Base-by-base conservation (phyloP, 2,329 filamentous ascomycete species). In the Simplicillium sp. region DNA sequence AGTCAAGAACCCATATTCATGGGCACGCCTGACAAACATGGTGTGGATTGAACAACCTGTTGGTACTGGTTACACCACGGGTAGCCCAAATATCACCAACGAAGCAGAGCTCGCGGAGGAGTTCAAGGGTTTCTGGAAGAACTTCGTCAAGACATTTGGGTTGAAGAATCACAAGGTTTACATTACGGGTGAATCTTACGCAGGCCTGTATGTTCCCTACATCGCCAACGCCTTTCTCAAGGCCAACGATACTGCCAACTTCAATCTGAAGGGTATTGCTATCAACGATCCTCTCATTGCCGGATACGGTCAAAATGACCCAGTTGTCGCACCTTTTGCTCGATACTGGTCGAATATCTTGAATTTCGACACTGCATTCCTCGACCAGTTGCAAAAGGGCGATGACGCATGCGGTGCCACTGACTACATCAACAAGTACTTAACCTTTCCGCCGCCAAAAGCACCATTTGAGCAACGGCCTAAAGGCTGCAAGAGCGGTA, bases 201-300 rank as follows among this genome's bases (percentile, higher is more conserved):
- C 76, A 0, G 82, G 83, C 11, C 60, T 66, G 50, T 82, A 79
- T 50, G 75, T 82, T 3, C 82, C 83, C 0, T 87, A 86, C 54
- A 82, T 88, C 44, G 76, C 82, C 1, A 75, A 79, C 50, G 79
- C 77, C 17, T 84, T 92, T 71, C 65, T 89, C 47, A 76, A 84
- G 40, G 68, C 69, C 25, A 60, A 84, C 8, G 72, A 88, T 58
- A 74, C 66, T 4, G 66, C 62, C 9, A 80, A 86, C 60, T 87
- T 77, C 58, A 73, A 88, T 54, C 58, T 88, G 6, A 68, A 75
- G 20, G 80, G 77, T 1, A 75, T 84, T 44, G 61, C 87, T 59
- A 77, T 90, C 45, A 86, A 87, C 53, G 83, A 89, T 49, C 84
- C 84, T 86, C 87, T 52, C 83, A 89, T 49, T 84, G 84, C 0